Percentiles rank a stretch among this genome's conserved stretches.
phyloP scores from a whole-genome alignment of 805 yeast species.

The Saturnispora bothae region DNA sequence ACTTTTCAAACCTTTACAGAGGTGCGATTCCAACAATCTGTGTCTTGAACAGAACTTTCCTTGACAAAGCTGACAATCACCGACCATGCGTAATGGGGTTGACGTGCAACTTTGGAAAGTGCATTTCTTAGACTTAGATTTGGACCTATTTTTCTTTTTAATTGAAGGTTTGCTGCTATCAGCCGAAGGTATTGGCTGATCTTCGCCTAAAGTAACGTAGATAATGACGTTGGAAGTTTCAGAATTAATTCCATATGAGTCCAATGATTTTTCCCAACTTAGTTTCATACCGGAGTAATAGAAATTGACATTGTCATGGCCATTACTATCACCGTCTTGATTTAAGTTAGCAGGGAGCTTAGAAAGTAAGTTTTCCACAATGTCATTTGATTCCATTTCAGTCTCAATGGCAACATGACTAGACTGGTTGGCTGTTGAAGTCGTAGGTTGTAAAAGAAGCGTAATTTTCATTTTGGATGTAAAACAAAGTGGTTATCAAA shows the following conservation, averaged over 20 bases:
- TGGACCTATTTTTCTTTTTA: slow-evolving; percentile 20
- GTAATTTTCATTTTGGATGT: slow-evolving; percentile 43
- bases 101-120: slow-evolving; percentile 50
- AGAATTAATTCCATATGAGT: slow-evolving; percentile 22
- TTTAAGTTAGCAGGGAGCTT: slow-evolving; percentile 18
- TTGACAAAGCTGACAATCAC: slow-evolving; percentile 75
- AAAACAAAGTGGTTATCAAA: too few relatives aligned
- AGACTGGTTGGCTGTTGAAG: not conserved
- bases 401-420: slow-evolving; percentile 35
- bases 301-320: slow-evolving; percentile 17
- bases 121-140: slow-evolving; percentile 36
- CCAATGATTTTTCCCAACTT: slow-evolving; percentile 19
- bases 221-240: slow-evolving; percentile 16
- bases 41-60: slow-evolving; percentile 85
- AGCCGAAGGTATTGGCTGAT: slow-evolving; percentile 1
- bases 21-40: slow-evolving; percentile 75
- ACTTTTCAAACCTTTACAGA: slow-evolving; percentile 63
- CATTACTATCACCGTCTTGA: slow-evolving; percentile 14
- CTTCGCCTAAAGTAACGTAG: slow-evolving; percentile 21
- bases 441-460: slow-evolving; percentile 6
- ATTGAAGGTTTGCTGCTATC: too few relatives aligned
- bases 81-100: slow-evolving; percentile 58
- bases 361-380: slow-evolving; percentile 40
- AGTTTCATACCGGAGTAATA: slow-evolving; percentile 27
- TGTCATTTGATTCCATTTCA: slow-evolving; percentile 40